A percentile compares a stretch with the other conserved stretches of the same genome.
Evolutionary conservation across 2,329 filamentous ascomycete genomes (phyloP).

Genomic region (Herpomyces periplanetae): DNA sequence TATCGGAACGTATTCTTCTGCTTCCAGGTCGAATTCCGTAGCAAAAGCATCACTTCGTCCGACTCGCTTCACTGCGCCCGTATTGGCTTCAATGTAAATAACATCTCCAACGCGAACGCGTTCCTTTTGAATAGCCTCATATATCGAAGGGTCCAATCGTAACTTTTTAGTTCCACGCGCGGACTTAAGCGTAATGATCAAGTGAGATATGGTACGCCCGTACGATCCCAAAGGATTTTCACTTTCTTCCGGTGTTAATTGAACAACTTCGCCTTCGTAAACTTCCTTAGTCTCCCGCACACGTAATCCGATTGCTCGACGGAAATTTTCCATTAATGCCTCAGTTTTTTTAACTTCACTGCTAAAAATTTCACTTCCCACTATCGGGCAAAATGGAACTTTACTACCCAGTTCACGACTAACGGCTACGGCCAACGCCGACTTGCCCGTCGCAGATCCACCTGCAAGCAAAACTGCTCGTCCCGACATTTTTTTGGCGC

Average conservation of each 20-base stretch:
- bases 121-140: conserved; percentile 96
- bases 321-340: conserved; percentile 94
- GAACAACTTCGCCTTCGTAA: conserved; percentile 91
- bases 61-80: conserved; percentile 82
- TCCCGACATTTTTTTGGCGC: conserved; percentile 86
- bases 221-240: conserved; percentile 91
- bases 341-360: conserved; percentile 98
- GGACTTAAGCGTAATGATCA: conserved; percentile 75
- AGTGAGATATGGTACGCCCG: conserved; percentile 79
- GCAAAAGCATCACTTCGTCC: conserved; percentile 85
- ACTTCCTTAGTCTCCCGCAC: conserved; percentile 97
- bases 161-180: conserved; percentile 93
- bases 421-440: conserved; percentile 66
- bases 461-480: conserved; percentile 70
- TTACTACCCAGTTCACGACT: conserved; percentile 91
- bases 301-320: conserved; percentile 66
- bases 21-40: conserved; percentile 91
- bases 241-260: conserved; percentile 83
- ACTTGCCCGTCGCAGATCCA: conserved; percentile 86
- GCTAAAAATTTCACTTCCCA: conserved; percentile 88
- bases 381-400: conserved; percentile 91
- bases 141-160: conserved; percentile 80
- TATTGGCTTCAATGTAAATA: conserved; percentile 97
- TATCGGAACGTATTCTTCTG: conserved; percentile 92
- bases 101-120: conserved; percentile 81